Base-by-base conservation (phyloP, 768 basidiomycete species). In the Termitomyces sp. region DNA sequence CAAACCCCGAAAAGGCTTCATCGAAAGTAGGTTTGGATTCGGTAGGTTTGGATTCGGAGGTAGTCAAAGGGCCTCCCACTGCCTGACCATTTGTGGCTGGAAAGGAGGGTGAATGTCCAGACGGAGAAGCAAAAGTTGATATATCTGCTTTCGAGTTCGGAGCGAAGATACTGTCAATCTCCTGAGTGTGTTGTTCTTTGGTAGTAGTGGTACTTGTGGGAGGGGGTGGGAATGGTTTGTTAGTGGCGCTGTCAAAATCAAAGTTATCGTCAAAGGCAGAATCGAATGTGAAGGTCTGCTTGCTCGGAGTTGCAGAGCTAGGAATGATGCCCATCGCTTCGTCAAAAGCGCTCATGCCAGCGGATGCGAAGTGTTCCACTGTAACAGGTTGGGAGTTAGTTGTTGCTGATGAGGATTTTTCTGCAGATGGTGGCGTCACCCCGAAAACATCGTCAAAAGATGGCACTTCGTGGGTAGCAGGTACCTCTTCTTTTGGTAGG, bases 281-380 rank as follows among this genome's bases (percentile, higher is more conserved):
- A 57, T 89, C 89, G 58, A 93, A 92, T 4, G 85, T 79, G 65
- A 91, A 85, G 24, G 74, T 66, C 24, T 78, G 71, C 6, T 76
- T 65, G 7, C 78, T 63, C 12, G 82, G 67, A 11, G 73, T 65
- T 9, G 73, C 68, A 40, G 72, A 75, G 36, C 71, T 69, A 0
- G 84, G 73, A 22, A 84, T 74, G 63, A 82, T 85, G 18, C 85
- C 83, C 69, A 93, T 79, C 0, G 89, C 87, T 69, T 91, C 90
- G 67, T 93, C 91, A 65, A 92, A 91, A 55, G 84, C 90, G 64
- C 79, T 85, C 1, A 87, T 78, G 16, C 84, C 87, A 57, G 81
- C 79, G 24, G 75, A 67, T 8, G 67, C 18, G 24, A 71, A 52
- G 44, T 38, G 53, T 38, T 68, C 53, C 32, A 66, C 55, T 32